Base-by-base conservation (phyloP, 2,329 filamentous ascomycete genomes). In the Dichotomopilus funicola region DNA sequence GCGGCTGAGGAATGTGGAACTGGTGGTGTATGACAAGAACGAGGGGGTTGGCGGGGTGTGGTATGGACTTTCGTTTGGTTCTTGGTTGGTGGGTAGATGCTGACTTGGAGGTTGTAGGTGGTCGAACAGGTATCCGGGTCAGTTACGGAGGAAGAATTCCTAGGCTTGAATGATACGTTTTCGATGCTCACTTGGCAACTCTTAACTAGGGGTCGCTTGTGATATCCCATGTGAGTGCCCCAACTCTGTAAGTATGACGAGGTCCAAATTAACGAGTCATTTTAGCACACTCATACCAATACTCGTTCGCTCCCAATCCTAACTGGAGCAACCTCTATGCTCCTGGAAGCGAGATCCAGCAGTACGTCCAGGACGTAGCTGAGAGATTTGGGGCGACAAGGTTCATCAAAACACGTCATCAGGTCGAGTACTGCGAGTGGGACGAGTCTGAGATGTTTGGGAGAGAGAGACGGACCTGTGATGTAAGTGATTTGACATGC, bases 251-350 rank as follows among this genome's bases (percentile, higher is more conserved):
- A 11, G 10, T 8, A 12, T 7, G 36, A 6, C 34, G 49, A 55
- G 13, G 52, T 10, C 19, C 0, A 38, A 27, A 10, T 42, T 34
- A 13, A 43, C 49, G 12, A n/a, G 9, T 12, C n/a, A 10, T 60
- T 43, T 60, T 61, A 67, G 71, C 75, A 6, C 78, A 81, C 59
- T 79, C 78, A 6, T 82, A 82, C 62, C 78, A 79, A 58, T 81
- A 79, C 62, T 72, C 77, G 0, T 81, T 78, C 65, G 76, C 78
- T 33, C 78, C 79, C 0, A 82, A 82, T 53, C 75, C 78, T 3
- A 63, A 77, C 55, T 82, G 79, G 79, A 76, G 74, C 7, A 66
- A 72, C 19, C 73, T 80, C 40, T 82, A 80, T 59, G 75, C 75
- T 2, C 73, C 73, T 0, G 72, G 71, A 31, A 49, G 52, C n/a